Conservation (phyloP, 139 green algal genomes). For the Coccomyxa sp. region DNA sequence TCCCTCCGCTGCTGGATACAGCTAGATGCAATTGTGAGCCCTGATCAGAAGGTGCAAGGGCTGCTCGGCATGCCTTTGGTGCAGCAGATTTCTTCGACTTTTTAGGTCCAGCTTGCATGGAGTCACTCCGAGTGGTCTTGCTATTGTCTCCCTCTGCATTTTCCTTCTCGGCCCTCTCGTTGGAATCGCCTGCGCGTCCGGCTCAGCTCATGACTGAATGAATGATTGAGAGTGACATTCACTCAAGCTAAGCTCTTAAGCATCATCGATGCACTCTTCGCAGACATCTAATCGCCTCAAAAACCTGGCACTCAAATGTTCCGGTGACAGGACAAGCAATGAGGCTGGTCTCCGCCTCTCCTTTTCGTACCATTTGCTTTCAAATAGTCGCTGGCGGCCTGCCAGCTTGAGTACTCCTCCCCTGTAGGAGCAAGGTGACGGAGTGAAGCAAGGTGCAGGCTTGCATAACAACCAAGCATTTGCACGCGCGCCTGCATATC, state of each 20-base stretch:
- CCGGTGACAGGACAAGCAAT: not conserved
- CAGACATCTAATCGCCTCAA: not conserved
- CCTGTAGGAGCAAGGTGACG: conserved; percentile 14
- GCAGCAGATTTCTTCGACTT: too few relatives aligned
- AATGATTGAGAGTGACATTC: not conserved
- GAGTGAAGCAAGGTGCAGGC: too few relatives aligned
- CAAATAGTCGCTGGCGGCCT: conserved; percentile 29
- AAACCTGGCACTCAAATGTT: not conserved
- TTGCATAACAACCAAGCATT: too few relatives aligned
- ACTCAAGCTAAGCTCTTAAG: not conserved
- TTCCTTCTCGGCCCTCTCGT: too few relatives aligned
- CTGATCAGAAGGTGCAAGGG: too few relatives aligned
- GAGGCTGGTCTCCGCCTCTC: not conserved
- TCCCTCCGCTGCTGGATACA: too few relatives aligned
- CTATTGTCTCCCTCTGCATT: too few relatives aligned
- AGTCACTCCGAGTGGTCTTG: too few relatives aligned
- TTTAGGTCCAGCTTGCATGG: too few relatives aligned
- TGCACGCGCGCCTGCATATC: not conserved
- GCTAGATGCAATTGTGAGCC: too few relatives aligned
- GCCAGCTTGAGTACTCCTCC: conserved; percentile 38
- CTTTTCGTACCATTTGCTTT: conserved; percentile 2
- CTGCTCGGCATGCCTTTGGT: too few relatives aligned
- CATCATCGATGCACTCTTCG: not conserved
- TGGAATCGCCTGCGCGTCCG: too few relatives aligned
- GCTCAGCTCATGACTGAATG: conserved; percentile 17